Evolutionary conservation across 805 yeast species (phyloP).

Genomic region (Candida krabiensis): DNA sequence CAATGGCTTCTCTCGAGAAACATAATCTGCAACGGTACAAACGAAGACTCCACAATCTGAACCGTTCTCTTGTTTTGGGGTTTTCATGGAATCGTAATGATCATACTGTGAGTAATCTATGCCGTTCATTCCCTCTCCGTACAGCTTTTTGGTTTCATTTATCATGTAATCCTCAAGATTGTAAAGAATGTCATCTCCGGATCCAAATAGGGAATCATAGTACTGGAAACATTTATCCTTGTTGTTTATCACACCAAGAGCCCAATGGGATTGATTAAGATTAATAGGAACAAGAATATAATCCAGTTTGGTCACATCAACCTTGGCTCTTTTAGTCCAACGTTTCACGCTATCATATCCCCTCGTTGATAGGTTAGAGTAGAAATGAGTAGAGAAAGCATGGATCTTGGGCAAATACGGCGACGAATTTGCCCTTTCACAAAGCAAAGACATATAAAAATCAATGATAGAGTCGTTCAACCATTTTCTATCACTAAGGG

Average conservation of each 20-base stretch:
- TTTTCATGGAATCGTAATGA: conserved; percentile 22
- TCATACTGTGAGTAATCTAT: conserved; percentile 29
- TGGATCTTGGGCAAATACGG: conserved; percentile 42
- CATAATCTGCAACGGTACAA: conserved; percentile 68
- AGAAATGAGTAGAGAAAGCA: conserved; percentile 88
- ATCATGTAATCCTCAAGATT: conserved; percentile 60
- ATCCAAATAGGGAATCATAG: conserved; percentile 72
- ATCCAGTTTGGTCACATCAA: conserved; percentile 62
- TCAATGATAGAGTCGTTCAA: conserved; percentile 90
- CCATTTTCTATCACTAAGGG: conserved; percentile 75
- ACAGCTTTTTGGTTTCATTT: conserved; percentile 61
- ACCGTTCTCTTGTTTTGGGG: conserved; percentile 90
- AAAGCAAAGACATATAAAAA: conserved; percentile 61
- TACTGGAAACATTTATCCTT: conserved; percentile 57
- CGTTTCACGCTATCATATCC: conserved; percentile 82
- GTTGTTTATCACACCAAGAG: conserved; percentile 76
- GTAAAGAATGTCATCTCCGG: conserved; percentile 44
- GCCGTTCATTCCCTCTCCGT: conserved; percentile 37
- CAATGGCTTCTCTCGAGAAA: conserved; percentile 52
- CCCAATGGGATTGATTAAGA: conserved; percentile 86
- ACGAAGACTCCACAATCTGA: conserved; percentile 95
- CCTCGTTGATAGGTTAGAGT: conserved; percentile 61
- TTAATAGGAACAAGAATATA: conserved; percentile 85
- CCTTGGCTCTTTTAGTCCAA: conserved; percentile 80
- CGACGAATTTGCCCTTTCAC: conserved; percentile 35